phyloP scores from a whole-genome alignment of 495 filamentous ascomycete species.

The Daldinia caldariorum region DNA sequence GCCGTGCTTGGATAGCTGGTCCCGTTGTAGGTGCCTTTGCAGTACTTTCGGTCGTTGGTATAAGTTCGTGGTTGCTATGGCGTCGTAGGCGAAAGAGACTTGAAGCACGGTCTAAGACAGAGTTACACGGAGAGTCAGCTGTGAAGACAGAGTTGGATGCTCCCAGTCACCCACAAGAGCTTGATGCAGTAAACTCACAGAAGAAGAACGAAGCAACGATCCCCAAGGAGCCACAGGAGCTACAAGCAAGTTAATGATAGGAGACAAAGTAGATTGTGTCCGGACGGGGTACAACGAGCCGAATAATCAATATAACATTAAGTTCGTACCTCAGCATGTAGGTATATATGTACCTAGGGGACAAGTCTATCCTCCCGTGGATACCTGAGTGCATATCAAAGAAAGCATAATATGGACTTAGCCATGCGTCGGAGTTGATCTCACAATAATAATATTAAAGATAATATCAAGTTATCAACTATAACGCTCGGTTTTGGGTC shows the following conservation, averaged over 20 bases:
- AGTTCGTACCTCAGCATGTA: neutral
- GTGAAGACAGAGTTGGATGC: conserved; percentile 25
- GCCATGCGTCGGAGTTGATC: too few species aligned
- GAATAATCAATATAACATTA: neutral
- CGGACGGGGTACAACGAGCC: neutral
- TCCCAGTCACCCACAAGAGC: conserved; percentile 19
- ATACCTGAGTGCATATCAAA: too few species aligned
- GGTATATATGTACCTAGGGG: neutral
- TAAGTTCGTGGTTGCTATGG: conserved; percentile 17
- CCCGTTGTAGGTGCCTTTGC: conserved; percentile 14
- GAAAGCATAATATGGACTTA: too few species aligned
- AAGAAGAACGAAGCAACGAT: too few species aligned
- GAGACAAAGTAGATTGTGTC: neutral
- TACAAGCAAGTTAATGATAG: neutral
- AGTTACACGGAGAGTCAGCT: conserved; percentile 10
- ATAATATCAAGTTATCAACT: too few species aligned
- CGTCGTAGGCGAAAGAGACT: conserved; percentile 9
- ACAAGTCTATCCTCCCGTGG: too few species aligned
- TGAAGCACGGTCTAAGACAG: neutral
- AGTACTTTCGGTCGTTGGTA: conserved; percentile 4
- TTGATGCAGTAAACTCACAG: neutral
- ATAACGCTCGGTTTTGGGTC: too few species aligned
- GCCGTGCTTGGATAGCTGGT: conserved; percentile 27
- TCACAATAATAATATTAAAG: too few species aligned
- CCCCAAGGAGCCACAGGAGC: conserved; percentile 9